These are phyloP conservation scores for Dovyalis caffra DNA, from an alignment of 345 rosid species.

Conservation along the genomic window DNA sequence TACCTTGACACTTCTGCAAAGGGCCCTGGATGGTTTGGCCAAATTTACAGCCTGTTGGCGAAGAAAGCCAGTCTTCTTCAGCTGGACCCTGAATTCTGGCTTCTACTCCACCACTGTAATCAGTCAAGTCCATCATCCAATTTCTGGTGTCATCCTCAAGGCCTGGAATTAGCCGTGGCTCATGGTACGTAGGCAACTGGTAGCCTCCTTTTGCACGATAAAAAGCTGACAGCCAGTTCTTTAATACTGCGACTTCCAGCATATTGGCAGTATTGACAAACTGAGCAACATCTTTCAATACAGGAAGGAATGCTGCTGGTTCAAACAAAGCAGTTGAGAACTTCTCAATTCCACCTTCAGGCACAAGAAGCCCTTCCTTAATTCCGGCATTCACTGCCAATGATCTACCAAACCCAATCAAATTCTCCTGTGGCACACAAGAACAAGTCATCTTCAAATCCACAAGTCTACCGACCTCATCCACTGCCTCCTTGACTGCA, in stretches of 20 bases:
- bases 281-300: slow-evolving; percentile 47
- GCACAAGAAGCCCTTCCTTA: slow-evolving; percentile 62
- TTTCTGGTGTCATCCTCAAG: slow-evolving; percentile 56
- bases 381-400: slow-evolving; percentile 64
- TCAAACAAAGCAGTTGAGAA: slow-evolving; percentile 43
- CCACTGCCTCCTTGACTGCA: slow-evolving; percentile 56
- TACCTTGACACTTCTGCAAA: slow-evolving; percentile 37
- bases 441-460: slow-evolving; percentile 57
- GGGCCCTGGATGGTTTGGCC: slow-evolving; percentile 25
- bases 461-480: slow-evolving; percentile 65
- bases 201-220: slow-evolving; percentile 48
- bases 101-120: slow-evolving; percentile 26
- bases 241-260: slow-evolving; percentile 53
- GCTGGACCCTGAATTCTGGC: slow-evolving; percentile 36
- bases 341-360: slow-evolving; percentile 50
- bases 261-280: slow-evolving; percentile 30
- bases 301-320: slow-evolving; percentile 46
- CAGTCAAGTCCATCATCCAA: slow-evolving; percentile 22
- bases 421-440: slow-evolving; percentile 43
- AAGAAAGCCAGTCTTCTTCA: slow-evolving; percentile 43
- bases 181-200: slow-evolving; percentile 44
- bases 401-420: slow-evolving; percentile 34
- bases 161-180: slow-evolving; percentile 56
- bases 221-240: slow-evolving; percentile 70
- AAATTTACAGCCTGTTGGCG: slow-evolving; percentile 13